These are phyloP conservation scores for Geum urbanum DNA, from an alignment of 306 rosid genomes.

Conservation along the genomic window DNA sequence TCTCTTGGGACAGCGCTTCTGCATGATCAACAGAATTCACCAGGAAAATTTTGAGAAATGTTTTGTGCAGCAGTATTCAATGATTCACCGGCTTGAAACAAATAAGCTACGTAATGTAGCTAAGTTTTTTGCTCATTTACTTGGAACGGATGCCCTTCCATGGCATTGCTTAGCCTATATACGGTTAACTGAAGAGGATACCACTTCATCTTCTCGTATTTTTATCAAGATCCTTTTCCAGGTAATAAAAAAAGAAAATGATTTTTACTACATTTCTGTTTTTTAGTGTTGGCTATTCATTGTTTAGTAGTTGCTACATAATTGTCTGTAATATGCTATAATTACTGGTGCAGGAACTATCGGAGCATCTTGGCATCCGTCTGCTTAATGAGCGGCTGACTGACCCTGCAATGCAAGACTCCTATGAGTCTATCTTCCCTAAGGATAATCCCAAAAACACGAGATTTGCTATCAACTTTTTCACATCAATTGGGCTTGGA, in stretches of 20 bases:
- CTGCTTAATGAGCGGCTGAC: conserved; percentile 60
- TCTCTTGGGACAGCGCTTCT: conserved; percentile 85
- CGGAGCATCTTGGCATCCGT: conserved; percentile 76
- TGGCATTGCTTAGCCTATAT: conserved; percentile 82
- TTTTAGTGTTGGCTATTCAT: not conserved
- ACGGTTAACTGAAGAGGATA: conserved; percentile 85
- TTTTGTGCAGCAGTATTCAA: conserved; percentile 89
- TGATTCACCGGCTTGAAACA: conserved; percentile 84
- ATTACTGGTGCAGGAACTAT: conserved; percentile 62
- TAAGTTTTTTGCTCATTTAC: conserved; percentile 83
- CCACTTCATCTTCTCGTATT: conserved; percentile 82
- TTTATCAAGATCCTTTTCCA: conserved; percentile 89
- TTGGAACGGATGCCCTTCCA: conserved; percentile 83
- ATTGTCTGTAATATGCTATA: conserved; percentile 11
- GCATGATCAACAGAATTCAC: conserved; percentile 78
- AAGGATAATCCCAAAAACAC: conserved; percentile 89
- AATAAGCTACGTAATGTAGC: conserved; percentile 77
- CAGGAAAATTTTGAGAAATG: conserved; percentile 91
- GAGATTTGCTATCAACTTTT: conserved; percentile 81
- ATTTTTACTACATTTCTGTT: not conserved
- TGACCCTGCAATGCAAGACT: conserved; percentile 61
- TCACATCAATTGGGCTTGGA: conserved; percentile 94
- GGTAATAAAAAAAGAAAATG: conserved; percentile 31
- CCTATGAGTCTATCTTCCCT: conserved; percentile 70
- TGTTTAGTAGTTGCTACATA: not conserved